Percentiles rank a stretch among this genome's conserved stretches.
phyloP scores from a whole-genome alignment of 108 stramenopile genomes.

The Aurantiochytrium sp. region DNA sequence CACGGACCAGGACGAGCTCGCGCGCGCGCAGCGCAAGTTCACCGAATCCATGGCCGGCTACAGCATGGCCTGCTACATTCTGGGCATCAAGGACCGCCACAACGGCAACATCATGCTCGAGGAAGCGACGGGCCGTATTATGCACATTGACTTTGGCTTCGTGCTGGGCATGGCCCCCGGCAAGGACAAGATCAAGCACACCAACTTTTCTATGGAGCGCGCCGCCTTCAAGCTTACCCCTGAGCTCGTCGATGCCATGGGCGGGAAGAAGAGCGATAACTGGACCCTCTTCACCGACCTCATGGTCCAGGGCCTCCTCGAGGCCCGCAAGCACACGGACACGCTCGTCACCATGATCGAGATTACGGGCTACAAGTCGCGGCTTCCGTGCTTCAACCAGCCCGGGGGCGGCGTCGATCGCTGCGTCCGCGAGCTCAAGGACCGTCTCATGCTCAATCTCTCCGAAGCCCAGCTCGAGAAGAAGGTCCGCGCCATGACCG shows the following conservation, averaged over 20 bases:
- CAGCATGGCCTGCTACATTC: slow-evolving; percentile 82
- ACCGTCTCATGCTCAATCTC: slow-evolving; percentile 39
- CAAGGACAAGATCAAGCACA: slow-evolving; percentile 56
- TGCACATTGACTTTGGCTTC: slow-evolving; percentile 99
- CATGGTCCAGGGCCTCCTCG: slow-evolving; percentile 35
- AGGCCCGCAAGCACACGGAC: slow-evolving; percentile 49
- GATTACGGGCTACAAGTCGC: slow-evolving; percentile 53
- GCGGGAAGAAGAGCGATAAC: slow-evolving; percentile 51
- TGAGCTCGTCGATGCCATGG: slow-evolving; percentile 93
- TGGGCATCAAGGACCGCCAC: slow-evolving; percentile 96
- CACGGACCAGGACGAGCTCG: slow-evolving; percentile 58
- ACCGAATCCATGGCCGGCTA: slow-evolving; percentile 87
- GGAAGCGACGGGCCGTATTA: slow-evolving; percentile 73
- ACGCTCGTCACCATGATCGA: slow-evolving; percentile 48
- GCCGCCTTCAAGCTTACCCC: slow-evolving; percentile 94
- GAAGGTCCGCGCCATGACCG: slow-evolving; percentile 26
- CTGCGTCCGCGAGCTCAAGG: slow-evolving; percentile 40
- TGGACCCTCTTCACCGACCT: slow-evolving; percentile 27
- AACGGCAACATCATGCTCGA: slow-evolving; percentile 99
- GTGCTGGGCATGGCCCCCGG: slow-evolving; percentile 94
- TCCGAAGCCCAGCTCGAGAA: slow-evolving; percentile 37
- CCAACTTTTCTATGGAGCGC: slow-evolving; percentile 69
- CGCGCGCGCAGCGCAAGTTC: slow-evolving; percentile 78
- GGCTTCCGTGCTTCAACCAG: slow-evolving; percentile 52
- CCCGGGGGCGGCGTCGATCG: slow-evolving; percentile 31